A percentile compares a stretch with the other conserved stretches of the same genome.
Conservation (phyloP, 805 yeast genomes). For the Kregervanrija pseudodelftensis region DNA sequence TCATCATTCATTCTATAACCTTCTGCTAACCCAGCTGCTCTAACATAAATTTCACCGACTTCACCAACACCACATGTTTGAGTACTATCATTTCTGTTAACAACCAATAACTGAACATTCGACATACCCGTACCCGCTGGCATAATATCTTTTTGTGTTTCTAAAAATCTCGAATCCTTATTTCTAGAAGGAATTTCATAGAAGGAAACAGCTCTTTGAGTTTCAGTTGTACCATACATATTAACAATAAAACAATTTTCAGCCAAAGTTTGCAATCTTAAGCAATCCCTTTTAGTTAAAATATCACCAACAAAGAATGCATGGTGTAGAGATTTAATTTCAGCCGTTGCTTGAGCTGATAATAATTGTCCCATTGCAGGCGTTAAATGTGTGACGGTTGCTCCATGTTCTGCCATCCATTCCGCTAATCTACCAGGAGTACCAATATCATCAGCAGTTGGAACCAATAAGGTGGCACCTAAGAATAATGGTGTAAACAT, state of each 20-base stretch:
- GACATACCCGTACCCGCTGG: conserved; percentile 99
- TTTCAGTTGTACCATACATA: conserved; percentile 99
- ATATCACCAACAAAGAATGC: conserved; percentile 99
- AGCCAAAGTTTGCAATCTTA: conserved; percentile 86
- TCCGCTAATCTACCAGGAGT: conserved; percentile 97
- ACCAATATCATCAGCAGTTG: conserved; percentile 96
- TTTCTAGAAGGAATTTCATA: conserved; percentile 76
- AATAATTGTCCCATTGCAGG: conserved; percentile 99
- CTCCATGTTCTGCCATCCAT: conserved; percentile 90
- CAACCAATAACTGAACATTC: conserved; percentile 90
- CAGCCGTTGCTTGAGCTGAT: conserved; percentile 89
- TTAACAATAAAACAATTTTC: conserved; percentile 85
- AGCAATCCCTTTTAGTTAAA: conserved; percentile 93
- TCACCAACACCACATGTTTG: conserved; percentile 98
- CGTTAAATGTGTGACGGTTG: conserved; percentile 94
- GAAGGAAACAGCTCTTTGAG: conserved; percentile 96
- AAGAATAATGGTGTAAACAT: conserved; percentile 96
- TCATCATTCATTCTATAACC: conserved; percentile 93
- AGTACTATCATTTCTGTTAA: conserved; percentile 79
- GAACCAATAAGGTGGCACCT: conserved; percentile 90
- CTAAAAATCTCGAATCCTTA: conserved; percentile 65
- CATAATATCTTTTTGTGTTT: conserved; percentile 86
- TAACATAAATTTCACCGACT: conserved; percentile 95
- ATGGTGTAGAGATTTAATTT: conserved; percentile 80
- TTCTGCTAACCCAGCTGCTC: conserved; percentile 97